A percentile compares a stretch with the other conserved stretches of the same genome.
These are phyloP conservation scores for Monosporozyma yasuniensis DNA, from an alignment of 805 yeast species.

Conservation along the genomic window DNA sequence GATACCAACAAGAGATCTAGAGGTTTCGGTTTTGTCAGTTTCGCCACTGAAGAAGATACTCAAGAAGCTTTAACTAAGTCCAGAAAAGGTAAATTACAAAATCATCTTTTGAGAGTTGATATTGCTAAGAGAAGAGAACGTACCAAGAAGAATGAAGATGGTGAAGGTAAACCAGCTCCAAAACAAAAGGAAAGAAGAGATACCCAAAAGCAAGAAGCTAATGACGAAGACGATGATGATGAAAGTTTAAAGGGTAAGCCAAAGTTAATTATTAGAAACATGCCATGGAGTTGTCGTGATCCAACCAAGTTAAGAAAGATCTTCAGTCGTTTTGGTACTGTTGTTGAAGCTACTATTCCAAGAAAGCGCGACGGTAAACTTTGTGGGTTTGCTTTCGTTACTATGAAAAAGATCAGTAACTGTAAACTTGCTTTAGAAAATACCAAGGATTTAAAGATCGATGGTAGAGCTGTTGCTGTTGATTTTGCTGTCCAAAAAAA, in stretches of 20 bases:
- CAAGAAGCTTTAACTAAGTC: conserved; percentile 60
- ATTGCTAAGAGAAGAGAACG: conserved; percentile 90
- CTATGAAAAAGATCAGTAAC: conserved; percentile 68
- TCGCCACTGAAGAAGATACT: conserved; percentile 79
- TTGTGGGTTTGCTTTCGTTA: conserved; percentile 92
- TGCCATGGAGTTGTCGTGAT: conserved; percentile 92
- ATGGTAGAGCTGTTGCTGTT: conserved; percentile 86
- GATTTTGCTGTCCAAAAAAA: conserved; percentile 87
- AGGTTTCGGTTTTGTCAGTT: conserved; percentile 95
- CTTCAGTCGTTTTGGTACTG: conserved; percentile 75
- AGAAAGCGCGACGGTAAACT: conserved; percentile 78
- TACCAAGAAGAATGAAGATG: conserved; percentile 28
- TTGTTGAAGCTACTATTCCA: conserved; percentile 83
- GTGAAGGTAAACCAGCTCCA: conserved; percentile 2
- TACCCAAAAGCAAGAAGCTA: not conserved
- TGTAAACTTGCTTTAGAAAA: conserved; percentile 79
- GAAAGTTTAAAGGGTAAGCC: conserved; percentile 65
- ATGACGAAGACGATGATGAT: conserved; percentile 22
- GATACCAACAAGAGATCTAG: conserved; percentile 70
- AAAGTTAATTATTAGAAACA: conserved; percentile 77
- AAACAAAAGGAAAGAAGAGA: conserved; percentile 4
- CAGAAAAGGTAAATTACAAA: conserved; percentile 56
- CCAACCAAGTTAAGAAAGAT: conserved; percentile 60
- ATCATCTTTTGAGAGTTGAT: conserved; percentile 64
- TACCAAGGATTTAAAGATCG: conserved; percentile 65